Conservation (phyloP, 78 protist genomes). For the Protostelium mycophagum region DNA sequence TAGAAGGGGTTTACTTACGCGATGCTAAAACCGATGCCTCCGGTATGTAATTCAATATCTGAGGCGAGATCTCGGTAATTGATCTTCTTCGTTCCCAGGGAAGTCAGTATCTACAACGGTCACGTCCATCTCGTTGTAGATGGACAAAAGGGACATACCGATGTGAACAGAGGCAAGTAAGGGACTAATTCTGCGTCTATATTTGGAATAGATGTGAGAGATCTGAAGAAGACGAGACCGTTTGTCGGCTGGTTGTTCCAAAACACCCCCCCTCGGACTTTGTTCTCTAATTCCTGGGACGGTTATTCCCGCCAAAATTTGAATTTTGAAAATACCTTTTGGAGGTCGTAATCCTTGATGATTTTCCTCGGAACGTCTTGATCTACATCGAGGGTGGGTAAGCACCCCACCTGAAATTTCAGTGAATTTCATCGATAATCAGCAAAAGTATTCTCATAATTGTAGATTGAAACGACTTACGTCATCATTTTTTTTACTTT, state of each 20-base stretch:
- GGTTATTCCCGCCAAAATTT: not conserved
- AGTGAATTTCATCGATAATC: too few relatives aligned
- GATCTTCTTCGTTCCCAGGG: not conserved
- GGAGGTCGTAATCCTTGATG: not conserved
- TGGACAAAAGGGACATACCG: not conserved
- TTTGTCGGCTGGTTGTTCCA: not conserved
- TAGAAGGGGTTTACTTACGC: not conserved
- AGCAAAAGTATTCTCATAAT: too few relatives aligned
- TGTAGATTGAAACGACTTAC: not conserved
- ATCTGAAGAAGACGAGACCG: not conserved
- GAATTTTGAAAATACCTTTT: not conserved
- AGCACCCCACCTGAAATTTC: not conserved
- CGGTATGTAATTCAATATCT: not conserved
- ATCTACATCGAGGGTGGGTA: not conserved
- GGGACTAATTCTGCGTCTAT: not conserved
- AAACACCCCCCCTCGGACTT: not conserved
- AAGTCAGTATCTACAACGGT: not conserved
- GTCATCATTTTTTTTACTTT: constrained; percentile 5
- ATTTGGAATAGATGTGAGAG: not conserved
- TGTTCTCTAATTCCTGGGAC: not conserved
- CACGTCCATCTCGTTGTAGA: not conserved
- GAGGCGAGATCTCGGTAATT: not conserved
- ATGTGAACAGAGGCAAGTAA: not conserved
- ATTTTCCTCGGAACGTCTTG: not conserved
- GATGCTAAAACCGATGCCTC: not conserved